Base-by-base conservation (phyloP, 2,329 filamentous ascomycete genomes). In the Penicillium olsonii region DNA sequence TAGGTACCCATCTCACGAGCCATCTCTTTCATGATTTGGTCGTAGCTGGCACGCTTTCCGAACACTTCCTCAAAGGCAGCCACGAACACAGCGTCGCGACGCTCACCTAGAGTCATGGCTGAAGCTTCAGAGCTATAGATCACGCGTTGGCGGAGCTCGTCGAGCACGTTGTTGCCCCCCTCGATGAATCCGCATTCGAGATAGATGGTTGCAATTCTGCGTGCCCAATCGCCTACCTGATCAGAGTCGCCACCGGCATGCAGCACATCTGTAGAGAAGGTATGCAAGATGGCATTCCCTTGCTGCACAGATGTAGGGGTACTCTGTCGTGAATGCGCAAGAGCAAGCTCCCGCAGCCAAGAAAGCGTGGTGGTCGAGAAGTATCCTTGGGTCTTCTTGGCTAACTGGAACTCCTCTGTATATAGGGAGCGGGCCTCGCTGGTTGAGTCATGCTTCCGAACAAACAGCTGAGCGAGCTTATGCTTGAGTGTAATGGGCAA, bases 61-160 rank as follows among this genome's bases (percentile, higher is more conserved):
- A 78, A 66, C 11, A 68, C 63, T 49, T 74, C 70, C 48, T 77
- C 74, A 35, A 78, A 75, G 1, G 71, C 64, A 12, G 75, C 70
- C 6, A 77, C 63, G 56, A 78, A 79, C 2, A 76, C 67, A 9
- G 75, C 75, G 8, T 72, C 71, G 1, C 63, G 52, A 51, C 66
- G 62, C 53, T 71, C 63, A 44, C 68, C 60, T 51, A 71, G 48
- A 1, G 58, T 42, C 33, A 58, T 59, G 6, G 59, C 59, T 2
- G 62, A 60, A 6, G 60, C 61, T 33, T 70, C 57, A 33, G 77
- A 72, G 29, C 73, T 70, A 18, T 75, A 74, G 24, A 80, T 72
- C n/a, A 80, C 71, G 49, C 79, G 76, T 42, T 74, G 71, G 50
- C 76, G 78, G 12, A 81, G 61, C 50, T 79, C 74, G 27, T 75